Evolutionary conservation across 257 asterid species (phyloP).

Genomic region (Gentiana macrophylla): DNA sequence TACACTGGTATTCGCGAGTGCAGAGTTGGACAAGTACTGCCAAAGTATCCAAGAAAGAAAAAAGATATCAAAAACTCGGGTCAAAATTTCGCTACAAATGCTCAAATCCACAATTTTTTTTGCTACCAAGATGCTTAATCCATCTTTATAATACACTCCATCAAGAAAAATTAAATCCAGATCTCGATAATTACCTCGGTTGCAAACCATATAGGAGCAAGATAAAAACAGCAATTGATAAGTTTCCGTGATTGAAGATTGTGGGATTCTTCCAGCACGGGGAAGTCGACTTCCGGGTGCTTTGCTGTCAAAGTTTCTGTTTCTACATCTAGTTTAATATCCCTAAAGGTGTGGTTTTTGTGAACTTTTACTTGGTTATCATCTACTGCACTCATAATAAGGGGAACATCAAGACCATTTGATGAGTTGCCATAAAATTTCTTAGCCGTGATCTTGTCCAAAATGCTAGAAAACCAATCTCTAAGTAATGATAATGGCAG

Average conservation of each 20-base stretch:
- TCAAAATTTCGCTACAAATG: too few relatives aligned
- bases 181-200: slow-evolving; percentile 46
- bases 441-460: slow-evolving; percentile 21
- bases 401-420: slow-evolving; percentile 24
- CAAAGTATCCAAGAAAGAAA: neutral
- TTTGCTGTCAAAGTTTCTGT: slow-evolving; percentile 32
- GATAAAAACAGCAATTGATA: slow-evolving; percentile 41
- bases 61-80: too few relatives aligned
- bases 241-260: slow-evolving; percentile 33
- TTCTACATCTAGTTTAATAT: slow-evolving; percentile 31
- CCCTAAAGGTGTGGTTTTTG: slow-evolving; percentile 28
- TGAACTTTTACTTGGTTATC: slow-evolving; percentile 28
- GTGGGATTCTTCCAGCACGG: slow-evolving; percentile 16
- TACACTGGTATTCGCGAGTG: slow-evolving; percentile 76
- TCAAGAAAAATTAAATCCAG: too few relatives aligned
- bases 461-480: slow-evolving; percentile 37
- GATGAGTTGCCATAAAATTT: slow-evolving; percentile 19
- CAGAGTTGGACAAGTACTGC: slow-evolving; percentile 63
- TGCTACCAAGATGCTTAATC: too few relatives aligned
- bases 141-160: too few relatives aligned
- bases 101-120: too few relatives aligned
- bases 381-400: slow-evolving; percentile 17
- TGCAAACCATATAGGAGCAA: slow-evolving; percentile 65
- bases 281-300: slow-evolving; percentile 28
- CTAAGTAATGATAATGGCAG: slow-evolving; percentile 58